Evolutionary conservation across 1,284 basidiomycete genomes (phyloP).

Genomic region (Ustilago nuda): DNA sequence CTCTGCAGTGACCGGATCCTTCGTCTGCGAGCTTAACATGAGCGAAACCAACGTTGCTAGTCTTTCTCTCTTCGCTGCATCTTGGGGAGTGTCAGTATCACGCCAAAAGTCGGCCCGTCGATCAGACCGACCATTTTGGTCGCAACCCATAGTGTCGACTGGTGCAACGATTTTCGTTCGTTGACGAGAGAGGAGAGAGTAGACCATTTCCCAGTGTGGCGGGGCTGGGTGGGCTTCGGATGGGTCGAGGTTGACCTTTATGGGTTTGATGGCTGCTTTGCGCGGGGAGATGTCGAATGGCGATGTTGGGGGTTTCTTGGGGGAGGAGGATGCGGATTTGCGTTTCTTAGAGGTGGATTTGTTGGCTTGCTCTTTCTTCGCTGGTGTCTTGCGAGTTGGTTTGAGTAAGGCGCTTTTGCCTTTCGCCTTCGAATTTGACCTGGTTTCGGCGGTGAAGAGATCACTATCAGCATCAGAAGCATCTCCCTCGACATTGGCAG

Average conservation of each 20-base stretch:
- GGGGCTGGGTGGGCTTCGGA: slow-evolving; percentile 62
- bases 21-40: slow-evolving; percentile 90
- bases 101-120: slow-evolving; percentile 53
- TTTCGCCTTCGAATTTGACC: slow-evolving; percentile 7
- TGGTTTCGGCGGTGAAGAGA: slow-evolving; percentile 7
- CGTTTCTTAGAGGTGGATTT: slow-evolving; percentile 1
- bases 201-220: slow-evolving; percentile 51
- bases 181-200: slow-evolving; percentile 51
- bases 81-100: slow-evolving; percentile 50
- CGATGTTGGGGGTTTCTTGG: slow-evolving; percentile 31
- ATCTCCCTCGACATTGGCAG: not conserved
- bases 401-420: slow-evolving; percentile 1
- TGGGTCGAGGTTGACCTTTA: slow-evolving; percentile 63
- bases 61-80: slow-evolving; percentile 75
- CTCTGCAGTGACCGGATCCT: slow-evolving; percentile 78
- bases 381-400: slow-evolving; percentile 10
- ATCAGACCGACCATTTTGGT: slow-evolving; percentile 59
- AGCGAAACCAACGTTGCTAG: slow-evolving; percentile 89
- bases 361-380: not conserved
- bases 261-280: slow-evolving; percentile 52
- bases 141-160: slow-evolving; percentile 69
- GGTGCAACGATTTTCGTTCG: slow-evolving; percentile 63
- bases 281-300: slow-evolving; percentile 51
- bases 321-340: slow-evolving; percentile 8
- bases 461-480: slow-evolving; percentile 29